Percentiles rank a stretch among this genome's conserved stretches.
phyloP scores from a whole-genome alignment of 1,139 yeast genomes.

The Saccharomyces hybrid region DNA sequence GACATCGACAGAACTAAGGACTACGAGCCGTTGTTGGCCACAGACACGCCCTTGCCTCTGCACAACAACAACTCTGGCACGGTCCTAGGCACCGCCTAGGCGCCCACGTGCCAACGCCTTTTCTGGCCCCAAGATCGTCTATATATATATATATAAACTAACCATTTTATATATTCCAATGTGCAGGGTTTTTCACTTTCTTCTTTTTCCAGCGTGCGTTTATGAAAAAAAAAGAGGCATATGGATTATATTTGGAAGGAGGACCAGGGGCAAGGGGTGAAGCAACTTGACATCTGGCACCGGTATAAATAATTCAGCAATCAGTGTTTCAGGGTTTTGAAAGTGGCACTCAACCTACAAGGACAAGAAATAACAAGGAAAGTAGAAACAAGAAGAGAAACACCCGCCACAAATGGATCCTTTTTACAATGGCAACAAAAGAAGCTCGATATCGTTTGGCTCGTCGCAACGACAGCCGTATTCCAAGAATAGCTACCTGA shows the following conservation, averaged over 20 bases:
- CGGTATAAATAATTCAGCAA: not conserved
- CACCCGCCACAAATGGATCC: not conserved
- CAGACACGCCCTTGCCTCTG: slow-evolving; percentile 10
- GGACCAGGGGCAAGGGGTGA: slow-evolving; percentile 1
- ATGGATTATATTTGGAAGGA: not conserved
- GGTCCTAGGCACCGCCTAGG: slow-evolving; percentile 5
- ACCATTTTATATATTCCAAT: not conserved
- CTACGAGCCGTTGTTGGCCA: slow-evolving; percentile 13
- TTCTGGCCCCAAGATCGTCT: no score
- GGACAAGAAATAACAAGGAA: not conserved
- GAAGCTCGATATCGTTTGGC: not conserved
- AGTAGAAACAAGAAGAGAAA: not conserved
- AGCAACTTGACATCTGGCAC: not conserved
- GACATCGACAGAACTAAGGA: slow-evolving; percentile 38
- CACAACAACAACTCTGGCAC: slow-evolving; percentile 19
- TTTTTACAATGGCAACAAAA: not conserved
- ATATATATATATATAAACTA: not conserved
- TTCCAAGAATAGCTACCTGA: not conserved
- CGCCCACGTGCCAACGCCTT: slow-evolving; percentile 3
- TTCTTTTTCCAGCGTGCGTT: not conserved
- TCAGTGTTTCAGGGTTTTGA: not conserved
- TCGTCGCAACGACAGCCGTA: not conserved
- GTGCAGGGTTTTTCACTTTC: not conserved
- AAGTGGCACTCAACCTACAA: not conserved
- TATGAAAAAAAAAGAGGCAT: not conserved